Evolutionary conservation across 2,329 filamentous ascomycete genomes (phyloP).

Genomic region (Clonostachys rosea): DNA sequence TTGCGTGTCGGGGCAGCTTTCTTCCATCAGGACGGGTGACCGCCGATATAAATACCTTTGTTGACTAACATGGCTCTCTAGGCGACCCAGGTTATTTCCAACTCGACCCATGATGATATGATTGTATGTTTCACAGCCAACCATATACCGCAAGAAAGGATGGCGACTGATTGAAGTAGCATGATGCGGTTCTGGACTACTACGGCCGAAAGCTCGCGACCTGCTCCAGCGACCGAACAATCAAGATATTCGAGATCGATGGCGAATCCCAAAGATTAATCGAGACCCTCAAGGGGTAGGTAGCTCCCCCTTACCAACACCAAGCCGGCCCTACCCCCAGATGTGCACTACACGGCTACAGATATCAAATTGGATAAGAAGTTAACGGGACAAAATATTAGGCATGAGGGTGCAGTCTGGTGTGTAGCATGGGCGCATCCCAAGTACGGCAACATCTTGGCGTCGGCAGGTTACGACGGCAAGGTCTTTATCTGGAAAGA

Average conservation of each 20-base stretch:
- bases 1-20: no score
- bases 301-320: constrained; percentile 2
- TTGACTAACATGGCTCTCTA: constrained; percentile 7
- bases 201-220: constrained; percentile 95
- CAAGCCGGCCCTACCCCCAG: neutral
- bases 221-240: constrained; percentile 95
- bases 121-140: constrained; percentile 66
- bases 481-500: constrained; percentile 99
- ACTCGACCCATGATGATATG: constrained; percentile 86
- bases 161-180: constrained; percentile 40
- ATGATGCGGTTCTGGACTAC: constrained; percentile 98
- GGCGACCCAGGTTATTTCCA: constrained; percentile 38
- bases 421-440: constrained; percentile 97
- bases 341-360: neutral
- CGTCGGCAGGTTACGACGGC: constrained; percentile 92
- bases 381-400: constrained; percentile 25
- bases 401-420: constrained; percentile 97
- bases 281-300: constrained; percentile 91
- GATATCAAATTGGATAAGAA: neutral
- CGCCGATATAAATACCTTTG: no score
- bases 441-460: constrained; percentile 97
- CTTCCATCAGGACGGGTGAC: no score
- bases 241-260: constrained; percentile 99
- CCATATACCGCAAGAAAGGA: neutral
- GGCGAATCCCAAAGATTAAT: constrained; percentile 84